Base-by-base conservation (phyloP, 2,329 filamentous ascomycete genomes). In the Diaporthe citriasiana region DNA sequence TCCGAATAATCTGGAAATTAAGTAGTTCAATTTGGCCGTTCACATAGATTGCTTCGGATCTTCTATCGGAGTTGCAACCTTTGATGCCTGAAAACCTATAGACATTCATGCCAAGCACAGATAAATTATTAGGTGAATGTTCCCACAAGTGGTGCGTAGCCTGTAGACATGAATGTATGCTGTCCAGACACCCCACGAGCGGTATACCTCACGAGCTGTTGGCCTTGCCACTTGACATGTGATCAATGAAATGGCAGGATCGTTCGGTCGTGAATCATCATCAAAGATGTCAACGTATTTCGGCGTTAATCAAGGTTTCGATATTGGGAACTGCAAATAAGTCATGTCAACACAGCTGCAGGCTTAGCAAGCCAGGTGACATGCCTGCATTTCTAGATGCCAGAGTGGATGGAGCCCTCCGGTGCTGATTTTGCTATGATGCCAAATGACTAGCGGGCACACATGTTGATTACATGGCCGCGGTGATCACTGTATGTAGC, bases 31-130 rank as follows among this genome's bases (percentile, higher is more conserved):
- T 9, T 3, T 7, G 47, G 47, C 3, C 47, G 47, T 25, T n/a
- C 25, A 12, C 0, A 51, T 51, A 27, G 3, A 9, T 66, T 38
- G 25, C 40, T 25, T 3, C 4, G 30, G 1, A 19, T 13, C 12
- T 7, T 35, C 19, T 17, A 35, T 2, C 2, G 13, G 27, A 33
- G 0, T 6, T 38, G 12, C 0, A 1, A 38, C 0, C 13, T 0
- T 15, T 51, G 4, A 27, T 4, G 27, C 7, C 22, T 6, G 1
- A 17, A 38, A 25, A 17, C 0, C 0, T 5, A 0, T n/a, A 33
- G 19, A 47, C 17, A 27, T 45, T 33, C 17, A 33, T 2, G 4
- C 9, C 22, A 7, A 35, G 13, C 15, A n/a, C 30, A 1, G 4
- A 19, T 57, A 22, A 12, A 4, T 38, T 12, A n/a, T 38, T 17